Base-by-base conservation (phyloP, 768 basidiomycete species). In the Daedalea quercina region DNA sequence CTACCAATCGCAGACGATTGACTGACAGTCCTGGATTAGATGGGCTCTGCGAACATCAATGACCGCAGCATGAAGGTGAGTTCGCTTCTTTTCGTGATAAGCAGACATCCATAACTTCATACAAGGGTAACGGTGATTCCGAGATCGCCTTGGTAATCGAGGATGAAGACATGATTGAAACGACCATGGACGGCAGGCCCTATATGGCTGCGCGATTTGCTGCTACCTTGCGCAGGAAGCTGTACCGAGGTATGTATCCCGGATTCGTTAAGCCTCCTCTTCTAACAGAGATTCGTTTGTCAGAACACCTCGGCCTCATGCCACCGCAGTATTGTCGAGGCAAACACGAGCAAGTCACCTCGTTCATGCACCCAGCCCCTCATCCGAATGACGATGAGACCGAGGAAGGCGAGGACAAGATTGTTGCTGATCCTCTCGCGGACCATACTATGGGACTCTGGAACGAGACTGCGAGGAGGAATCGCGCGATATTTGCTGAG, bases 61-160 rank as follows among this genome's bases (percentile, higher is more conserved):
- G 92, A 94, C 61, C 83, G 91, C 13, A 86, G 83, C 50, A 89
- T 90, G 69, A 85, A 79, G 77, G 85, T 79, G 54, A 35, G 67
- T 35, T 3, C 19, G 25, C 26, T 8, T 13, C 35, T 3, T 22
- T 19, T 28, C 25, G 47, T 8, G 9, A 3, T 33, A 24, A 31
- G 56, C 35, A 0, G 1, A 15, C n/a, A 15, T 11, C 11, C 6
- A 31, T 11, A 11, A 11, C 11, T 11, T 31, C 11, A 11, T 13
- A 19, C 1, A 52, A 87, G 83, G 94, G 94, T 24, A 87, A 95
- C 58, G 92, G 91, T 28, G 93, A 95, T 68, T 95, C 92, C 1
- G 96, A 98, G 70, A 95, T 97, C 57, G 90, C 89, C 6, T 69
- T 96, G 8, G 82, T 97, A 19, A 85, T 96, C 24, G 94, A 98